Base-by-base conservation (phyloP, 352 stramenopile genomes). In the Hyaloperonospora arabidopsidis region DNA sequence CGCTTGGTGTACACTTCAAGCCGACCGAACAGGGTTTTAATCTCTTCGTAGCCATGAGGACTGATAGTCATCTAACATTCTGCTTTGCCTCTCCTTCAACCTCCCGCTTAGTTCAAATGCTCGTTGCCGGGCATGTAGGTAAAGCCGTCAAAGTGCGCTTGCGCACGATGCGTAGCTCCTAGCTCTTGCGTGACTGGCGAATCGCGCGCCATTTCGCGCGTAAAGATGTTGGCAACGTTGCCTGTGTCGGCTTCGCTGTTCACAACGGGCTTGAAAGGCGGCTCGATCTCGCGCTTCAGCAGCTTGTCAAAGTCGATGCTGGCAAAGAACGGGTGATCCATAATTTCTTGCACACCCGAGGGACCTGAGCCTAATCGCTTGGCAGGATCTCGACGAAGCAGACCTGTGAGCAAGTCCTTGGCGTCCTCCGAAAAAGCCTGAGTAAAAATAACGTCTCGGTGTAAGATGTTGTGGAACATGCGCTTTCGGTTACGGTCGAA, bases 401-500 rank as follows among this genome's bases (percentile, higher is more conserved):
- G 61, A 51, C 65, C 69, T 0, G 72, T 85, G 40, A 96, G 67
- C 32, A 96, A 49, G 28, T 86, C 77, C 70, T 90, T 91, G 17
- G 89, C 89, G 41, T 95, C 81, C 61, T 90, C 79, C 15, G 79
- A 93, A 61, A 96, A 96, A 5, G 76, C 79, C 22, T 86, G 79
- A 4, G 81, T 90, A 56, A 93, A 95, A 36, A 88, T 74, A 2
- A 93, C 84, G 45, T 93, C 84, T 15, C 84, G 81, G 65, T 93
- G 84, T 29, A 93, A 59, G 59, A 97, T 97, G 58, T 95, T 96
- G 70, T 95, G 81, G 70, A 97, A 97, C 91, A 97, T 97, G 51
- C 84, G 74, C 67, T 97, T 97, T 10, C 89, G 70, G 68, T 97
- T 97, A 45, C 92, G 90, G 63, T 97, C 92, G 54, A 96, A 97